phyloP scores from a whole-genome alignment of 1,139 yeast species.

The Scheffersomyces segobiensis region DNA sequence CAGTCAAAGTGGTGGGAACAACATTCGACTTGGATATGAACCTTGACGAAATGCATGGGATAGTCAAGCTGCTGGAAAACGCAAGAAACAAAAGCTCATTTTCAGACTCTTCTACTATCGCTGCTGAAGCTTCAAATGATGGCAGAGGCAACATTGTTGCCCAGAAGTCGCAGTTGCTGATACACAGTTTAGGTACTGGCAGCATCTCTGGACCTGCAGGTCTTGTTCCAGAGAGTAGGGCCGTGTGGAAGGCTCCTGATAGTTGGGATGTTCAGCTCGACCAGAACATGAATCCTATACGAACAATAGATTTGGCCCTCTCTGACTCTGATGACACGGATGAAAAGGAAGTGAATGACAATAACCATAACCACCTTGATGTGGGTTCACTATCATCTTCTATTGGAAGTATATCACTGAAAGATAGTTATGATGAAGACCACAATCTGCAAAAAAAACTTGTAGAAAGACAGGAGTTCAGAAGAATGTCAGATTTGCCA shows the following conservation, averaged over 20 bases:
- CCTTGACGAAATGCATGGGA: conserved; percentile 53
- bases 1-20: background rate
- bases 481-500: conserved; percentile 21
- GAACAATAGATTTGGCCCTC: conserved; percentile 6
- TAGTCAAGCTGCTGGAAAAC: conserved; percentile 36
- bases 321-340: conserved; percentile 22
- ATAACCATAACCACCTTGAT: conserved; percentile 9
- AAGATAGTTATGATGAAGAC: background rate
- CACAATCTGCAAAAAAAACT: background rate
- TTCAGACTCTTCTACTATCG: background rate
- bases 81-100: background rate
- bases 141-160: background rate
- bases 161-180: background rate
- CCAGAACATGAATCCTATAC: conserved; percentile 8
- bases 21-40: conserved; percentile 48
- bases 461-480: background rate
- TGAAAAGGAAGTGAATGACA: conserved; percentile 11
- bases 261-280: conserved; percentile 72
- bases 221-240: background rate
- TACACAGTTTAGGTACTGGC: background rate
- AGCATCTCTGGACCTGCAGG: background rate
- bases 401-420: background rate
- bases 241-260: conserved; percentile 70
- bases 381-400: conserved; percentile 6
- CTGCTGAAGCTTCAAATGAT: background rate